Evolutionary conservation across 1,284 basidiomycete species (phyloP), one percentile per base, ranked within the genome.

Genomic region (Cronartium ribicola): DNA sequence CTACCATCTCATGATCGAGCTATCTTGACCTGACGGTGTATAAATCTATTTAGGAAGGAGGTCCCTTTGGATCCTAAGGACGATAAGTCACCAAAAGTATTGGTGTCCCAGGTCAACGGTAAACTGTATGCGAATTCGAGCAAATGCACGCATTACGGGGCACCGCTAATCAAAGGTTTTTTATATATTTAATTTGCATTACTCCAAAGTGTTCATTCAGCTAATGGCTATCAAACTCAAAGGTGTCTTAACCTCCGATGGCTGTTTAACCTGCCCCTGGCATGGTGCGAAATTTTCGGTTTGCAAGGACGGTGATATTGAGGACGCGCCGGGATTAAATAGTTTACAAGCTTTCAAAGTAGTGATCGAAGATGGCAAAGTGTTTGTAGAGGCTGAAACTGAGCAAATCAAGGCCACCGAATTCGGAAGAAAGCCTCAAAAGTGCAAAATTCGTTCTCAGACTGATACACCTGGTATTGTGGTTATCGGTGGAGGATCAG

Each of bases 241-340:
- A 29, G 80, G 80, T 57, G 78, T 80, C 7, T 76, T 81, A 22
- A 79, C 79, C 4, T 75, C 76, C 17, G 78, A 79, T 41, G 80
- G 80, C 20, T 76, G 79, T 29, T 68, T 81, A 63, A 80, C 79
- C 66, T 81, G 80, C 71, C 80, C 80, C 39, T 81, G 80, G 79
- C 80, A 81, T 74, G 80, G 80, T 39, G 80, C 80, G 48, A 78
- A 79, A 68, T 81, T 80, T 77, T 71, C 68, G 14, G 61, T 71
- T 29, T 64, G 61, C 17, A 71, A 43, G 29, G 65, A 66, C 3
- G 83, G 83, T 59, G 85, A 85, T 68, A 82, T 83, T 72, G 92
- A 96, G 85, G 93, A 97, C 81, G 90, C 92, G 0, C 94, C 94
- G 7, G 94, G 91, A 10, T 89, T 93, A 22, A 85, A 88, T 79